A percentile compares a stretch with the other conserved stretches of the same genome.
Evolutionary conservation across 495 filamentous ascomycete genomes (phyloP).

Genomic region (Talaromyces adpressus): DNA sequence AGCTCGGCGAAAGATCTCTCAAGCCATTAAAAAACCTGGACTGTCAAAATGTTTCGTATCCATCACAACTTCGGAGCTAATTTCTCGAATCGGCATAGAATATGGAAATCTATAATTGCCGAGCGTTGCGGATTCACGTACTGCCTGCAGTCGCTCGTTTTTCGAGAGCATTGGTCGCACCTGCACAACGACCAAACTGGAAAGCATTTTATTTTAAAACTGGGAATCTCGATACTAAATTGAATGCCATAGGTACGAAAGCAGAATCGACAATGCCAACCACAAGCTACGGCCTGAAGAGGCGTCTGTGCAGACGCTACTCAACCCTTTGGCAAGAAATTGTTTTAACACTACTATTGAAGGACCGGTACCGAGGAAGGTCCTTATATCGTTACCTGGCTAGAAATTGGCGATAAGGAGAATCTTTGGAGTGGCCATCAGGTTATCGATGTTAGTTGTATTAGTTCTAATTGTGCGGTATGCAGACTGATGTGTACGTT

Average conservation of each 20-base stretch:
- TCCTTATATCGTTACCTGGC: too few species aligned
- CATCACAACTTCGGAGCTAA: background rate
- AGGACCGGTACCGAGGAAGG: too few species aligned
- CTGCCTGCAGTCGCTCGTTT: background rate
- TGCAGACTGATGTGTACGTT: background rate
- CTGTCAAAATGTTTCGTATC: background rate
- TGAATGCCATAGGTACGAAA: background rate
- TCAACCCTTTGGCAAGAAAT: too few species aligned
- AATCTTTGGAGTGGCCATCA: background rate
- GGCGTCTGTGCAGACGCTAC: too few species aligned
- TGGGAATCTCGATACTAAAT: background rate
- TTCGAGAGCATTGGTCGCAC: slow-evolving; percentile 1
- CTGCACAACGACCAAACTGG: background rate
- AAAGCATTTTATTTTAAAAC: background rate
- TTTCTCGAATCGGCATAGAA: background rate
- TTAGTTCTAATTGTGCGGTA: background rate
- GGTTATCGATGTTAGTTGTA: background rate
- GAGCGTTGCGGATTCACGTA: background rate
- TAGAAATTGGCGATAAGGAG: background rate
- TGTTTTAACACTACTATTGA: too few species aligned
- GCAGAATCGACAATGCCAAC: background rate
- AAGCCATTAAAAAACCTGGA: background rate
- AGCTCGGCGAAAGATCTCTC: background rate
- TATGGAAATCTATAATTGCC: background rate
- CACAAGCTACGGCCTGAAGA: too few species aligned